phyloP scores from a whole-genome alignment of 495 filamentous ascomycete species.

The Penicillium samsonianum region DNA sequence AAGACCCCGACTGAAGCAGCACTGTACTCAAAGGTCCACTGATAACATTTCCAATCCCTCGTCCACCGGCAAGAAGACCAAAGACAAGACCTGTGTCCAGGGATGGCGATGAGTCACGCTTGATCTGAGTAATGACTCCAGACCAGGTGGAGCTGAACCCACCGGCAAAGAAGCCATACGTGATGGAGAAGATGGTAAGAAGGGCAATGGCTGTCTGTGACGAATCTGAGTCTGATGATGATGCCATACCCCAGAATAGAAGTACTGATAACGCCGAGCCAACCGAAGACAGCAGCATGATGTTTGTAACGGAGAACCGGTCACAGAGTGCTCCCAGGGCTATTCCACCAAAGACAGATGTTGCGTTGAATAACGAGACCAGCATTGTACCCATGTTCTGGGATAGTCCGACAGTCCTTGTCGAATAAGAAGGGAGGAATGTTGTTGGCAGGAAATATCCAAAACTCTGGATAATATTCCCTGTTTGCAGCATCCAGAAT shows the following conservation, averaged over 20 bases:
- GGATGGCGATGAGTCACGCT: slow-evolving; percentile 40
- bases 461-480: slow-evolving; percentile 61
- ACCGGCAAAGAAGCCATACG: slow-evolving; percentile 71
- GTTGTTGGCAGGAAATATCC: slow-evolving; percentile 69
- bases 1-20: slow-evolving; percentile 43
- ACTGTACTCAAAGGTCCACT: slow-evolving; percentile 62
- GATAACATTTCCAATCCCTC: slow-evolving; percentile 66
- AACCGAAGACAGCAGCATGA: slow-evolving; percentile 58
- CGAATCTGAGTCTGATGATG: slow-evolving; percentile 22
- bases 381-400: slow-evolving; percentile 50
- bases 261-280: slow-evolving; percentile 62
- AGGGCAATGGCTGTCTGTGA: slow-evolving; percentile 49
- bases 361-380: slow-evolving; percentile 58
- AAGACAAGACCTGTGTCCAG: slow-evolving; percentile 62
- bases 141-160: slow-evolving; percentile 62
- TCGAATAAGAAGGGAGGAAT: slow-evolving; percentile 65
- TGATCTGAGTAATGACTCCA: slow-evolving; percentile 60
- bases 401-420: slow-evolving; percentile 45
- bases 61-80: slow-evolving; percentile 60
- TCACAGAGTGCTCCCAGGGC: slow-evolving; percentile 62
- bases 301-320: slow-evolving; percentile 57
- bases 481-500: slow-evolving; percentile 58
- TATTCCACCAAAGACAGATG: slow-evolving; percentile 58
- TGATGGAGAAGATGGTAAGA: slow-evolving; percentile 64
- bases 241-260: slow-evolving; percentile 64